These are phyloP conservation scores for Strigomonas culicis DNA, from an alignment of 208 protist species.

Conservation along the genomic window DNA sequence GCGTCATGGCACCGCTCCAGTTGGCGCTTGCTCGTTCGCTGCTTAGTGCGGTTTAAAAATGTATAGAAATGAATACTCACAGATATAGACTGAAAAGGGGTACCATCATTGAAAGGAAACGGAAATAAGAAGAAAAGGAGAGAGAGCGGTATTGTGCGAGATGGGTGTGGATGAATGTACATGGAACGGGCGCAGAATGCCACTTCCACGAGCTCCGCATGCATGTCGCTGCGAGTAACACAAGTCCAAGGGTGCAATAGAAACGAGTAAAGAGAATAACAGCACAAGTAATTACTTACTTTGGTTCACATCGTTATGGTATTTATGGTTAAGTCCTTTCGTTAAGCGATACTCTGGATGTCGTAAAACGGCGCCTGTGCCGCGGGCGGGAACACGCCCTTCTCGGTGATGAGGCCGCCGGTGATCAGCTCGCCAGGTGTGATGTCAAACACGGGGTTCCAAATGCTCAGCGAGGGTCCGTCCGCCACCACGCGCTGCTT, in stretches of 20 bases:
- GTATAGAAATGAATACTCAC: constrained; percentile 8
- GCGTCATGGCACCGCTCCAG: neutral
- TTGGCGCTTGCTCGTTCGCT: constrained; percentile 1
- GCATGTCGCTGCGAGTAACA: no score
- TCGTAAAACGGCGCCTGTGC: constrained; percentile 44
- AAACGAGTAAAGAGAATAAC: constrained; percentile 4
- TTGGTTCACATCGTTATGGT: no score
- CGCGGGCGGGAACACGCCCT: constrained; percentile 70
- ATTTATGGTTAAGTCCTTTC: neutral
- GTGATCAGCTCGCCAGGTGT: constrained; percentile 93
- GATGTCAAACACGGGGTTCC: constrained; percentile 98
- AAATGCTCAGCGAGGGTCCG: constrained; percentile 79
- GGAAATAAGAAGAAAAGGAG: constrained; percentile 2
- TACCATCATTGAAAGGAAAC: neutral
- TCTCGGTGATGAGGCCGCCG: constrained; percentile 93
- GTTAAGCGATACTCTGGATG: constrained; percentile 25
- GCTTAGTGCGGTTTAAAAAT: constrained; percentile 7
- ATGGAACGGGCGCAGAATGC: neutral
- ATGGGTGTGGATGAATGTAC: neutral
- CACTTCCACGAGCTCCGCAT: no score
- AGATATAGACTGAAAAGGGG: neutral
- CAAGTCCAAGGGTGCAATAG: no score
- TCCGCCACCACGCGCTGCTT: constrained; percentile 82
- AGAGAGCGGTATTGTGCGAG: neutral
- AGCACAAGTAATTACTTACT: no score